Evolutionary conservation across 305 asterid genomes (phyloP), one percentile per base, ranked within the genome.

Genomic region (Fraxinus floribunda): DNA sequence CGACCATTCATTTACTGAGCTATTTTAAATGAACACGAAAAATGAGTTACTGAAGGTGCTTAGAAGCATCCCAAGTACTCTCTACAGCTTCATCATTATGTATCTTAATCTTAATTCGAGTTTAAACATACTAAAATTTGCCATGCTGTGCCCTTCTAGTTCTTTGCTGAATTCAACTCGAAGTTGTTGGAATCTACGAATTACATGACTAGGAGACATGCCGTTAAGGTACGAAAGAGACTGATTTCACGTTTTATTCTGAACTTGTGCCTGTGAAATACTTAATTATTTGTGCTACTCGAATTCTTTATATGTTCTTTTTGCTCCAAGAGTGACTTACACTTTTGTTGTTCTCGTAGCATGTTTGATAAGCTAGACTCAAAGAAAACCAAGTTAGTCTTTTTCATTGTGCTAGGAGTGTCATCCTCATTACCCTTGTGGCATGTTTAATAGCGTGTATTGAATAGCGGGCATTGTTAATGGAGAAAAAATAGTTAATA

Each of bases 201-300:
- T 83, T 96, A 96, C 89, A 88, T 94, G 87, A 93, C 98, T 75
- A 87, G 97, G 82, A 91, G 99, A 84, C 91, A 89, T 49, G 95
- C 98, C 62, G 84, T 91, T 87, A 94, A 92, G 99, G 99, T 92
- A 87, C 76, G 18, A 29, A 41, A 76, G 77, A 57, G 62, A 60
- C 66, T 52, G 44, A 75, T 78, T 75, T n/a, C 30, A 9, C 49
- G 29, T 36, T 76, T 29, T 62, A 1, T 62, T 76, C 39, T 83
- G 3, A 60, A 15, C 64, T 74, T 75, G 24, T 44, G 24, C 9
- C 39, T 16, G 7, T 85, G 75, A 57, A 41, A 39, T 39, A 57
- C 79, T 20, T 49, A 5, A 82, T 74, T 39, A 26, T 44, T 76
- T 26, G n/a, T 16, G 62, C n/a, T 38, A 16, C 22, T 52, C 3